Percentiles rank a stretch among this genome's conserved stretches.
Conservation (phyloP, 2,329 filamentous ascomycete genomes). For the Diaporthe citri region DNA sequence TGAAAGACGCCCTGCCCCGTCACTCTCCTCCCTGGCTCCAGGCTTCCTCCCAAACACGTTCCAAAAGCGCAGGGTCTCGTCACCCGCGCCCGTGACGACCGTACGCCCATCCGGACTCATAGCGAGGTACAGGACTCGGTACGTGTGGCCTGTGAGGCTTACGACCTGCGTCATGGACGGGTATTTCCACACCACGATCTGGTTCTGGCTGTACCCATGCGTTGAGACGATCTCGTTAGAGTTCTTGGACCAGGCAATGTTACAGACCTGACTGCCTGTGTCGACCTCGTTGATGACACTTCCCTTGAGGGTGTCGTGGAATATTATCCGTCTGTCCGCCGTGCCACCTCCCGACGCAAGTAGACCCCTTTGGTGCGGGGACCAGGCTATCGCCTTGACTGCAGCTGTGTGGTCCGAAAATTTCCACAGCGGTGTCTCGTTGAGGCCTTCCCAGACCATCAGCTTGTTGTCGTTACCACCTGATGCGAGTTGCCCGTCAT, state of each 20-base stretch:
- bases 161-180: slow-evolving; percentile 98
- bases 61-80: slow-evolving; percentile 97
- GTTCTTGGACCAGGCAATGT: slow-evolving; percentile 96
- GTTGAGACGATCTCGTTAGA: slow-evolving; percentile 98
- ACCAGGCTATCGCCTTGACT: slow-evolving; percentile 98
- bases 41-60: slow-evolving; percentile 91
- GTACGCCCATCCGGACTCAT: slow-evolving; percentile 97
- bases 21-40: slow-evolving; percentile 77
- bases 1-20: slow-evolving; percentile 69
- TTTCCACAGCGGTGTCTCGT: slow-evolving; percentile 91
- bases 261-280: slow-evolving; percentile 98
- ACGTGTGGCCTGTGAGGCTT: slow-evolving; percentile 95
- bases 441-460: slow-evolving; percentile 97
- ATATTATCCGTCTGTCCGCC: slow-evolving; percentile 95
- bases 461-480: slow-evolving; percentile 99
- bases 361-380: slow-evolving; percentile 92
- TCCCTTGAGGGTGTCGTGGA: slow-evolving; percentile 95
- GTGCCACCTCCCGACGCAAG: slow-evolving; percentile 97
- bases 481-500: slow-evolving; percentile 93
- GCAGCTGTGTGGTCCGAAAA: slow-evolving; percentile 96
- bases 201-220: slow-evolving; percentile 97
- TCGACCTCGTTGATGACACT: slow-evolving; percentile 88
- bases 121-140: slow-evolving; percentile 93
- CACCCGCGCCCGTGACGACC: slow-evolving; percentile 94
- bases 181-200: slow-evolving; percentile 99